Percentiles rank a stretch among this genome's conserved stretches.
These are phyloP conservation scores for Fusarium zealandicum DNA, from an alignment of 2,329 filamentous ascomycete genomes.

Conservation along the genomic window DNA sequence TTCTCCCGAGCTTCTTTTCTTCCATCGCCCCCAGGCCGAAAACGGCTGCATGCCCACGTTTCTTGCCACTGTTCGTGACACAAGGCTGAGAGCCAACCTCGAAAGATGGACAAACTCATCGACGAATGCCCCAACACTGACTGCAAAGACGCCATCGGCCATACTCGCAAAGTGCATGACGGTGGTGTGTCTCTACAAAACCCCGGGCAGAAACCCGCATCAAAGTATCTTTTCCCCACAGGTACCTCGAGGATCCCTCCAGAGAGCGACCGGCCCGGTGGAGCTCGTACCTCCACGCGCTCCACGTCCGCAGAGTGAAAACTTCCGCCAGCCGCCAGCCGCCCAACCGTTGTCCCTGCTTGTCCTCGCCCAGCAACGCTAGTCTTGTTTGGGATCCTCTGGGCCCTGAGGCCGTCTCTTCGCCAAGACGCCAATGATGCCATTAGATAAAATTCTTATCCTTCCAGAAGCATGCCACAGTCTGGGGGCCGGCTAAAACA, in stretches of 20 bases:
- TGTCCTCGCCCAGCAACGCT: constrained; percentile 20
- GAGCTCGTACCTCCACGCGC: constrained; percentile 27
- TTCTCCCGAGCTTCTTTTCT: constrained; percentile 26
- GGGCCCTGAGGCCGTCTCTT: constrained; percentile 18
- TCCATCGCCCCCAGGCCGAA: constrained; percentile 9
- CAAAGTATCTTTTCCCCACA: constrained; percentile 44
- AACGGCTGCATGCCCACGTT: constrained; percentile 18
- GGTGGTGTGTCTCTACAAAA: constrained; percentile 41
- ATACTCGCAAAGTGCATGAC: constrained; percentile 1
- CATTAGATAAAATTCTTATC: constrained; percentile 38
- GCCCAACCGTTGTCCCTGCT: constrained; percentile 28
- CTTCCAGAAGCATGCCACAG: constrained; percentile 44
- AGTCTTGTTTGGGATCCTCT: constrained; percentile 18
- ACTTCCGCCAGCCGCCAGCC: constrained; percentile 30
- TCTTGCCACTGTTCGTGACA: constrained; percentile 27
- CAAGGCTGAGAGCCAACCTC: constrained; percentile 11
- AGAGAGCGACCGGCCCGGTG: constrained; percentile 38
- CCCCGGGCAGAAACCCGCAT: constrained; percentile 31
- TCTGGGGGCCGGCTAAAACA: constrained; percentile 28
- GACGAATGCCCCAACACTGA: not conserved
- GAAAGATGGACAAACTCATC: not conserved
- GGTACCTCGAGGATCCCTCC: constrained; percentile 35
- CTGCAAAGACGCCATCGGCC: constrained; percentile 1
- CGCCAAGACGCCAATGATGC: constrained; percentile 32
- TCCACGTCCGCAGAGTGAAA: constrained; percentile 25